These are phyloP conservation scores for Penicillium psychrofluorescens DNA, from an alignment of 495 filamentous ascomycete genomes.

Conservation along the genomic window DNA sequence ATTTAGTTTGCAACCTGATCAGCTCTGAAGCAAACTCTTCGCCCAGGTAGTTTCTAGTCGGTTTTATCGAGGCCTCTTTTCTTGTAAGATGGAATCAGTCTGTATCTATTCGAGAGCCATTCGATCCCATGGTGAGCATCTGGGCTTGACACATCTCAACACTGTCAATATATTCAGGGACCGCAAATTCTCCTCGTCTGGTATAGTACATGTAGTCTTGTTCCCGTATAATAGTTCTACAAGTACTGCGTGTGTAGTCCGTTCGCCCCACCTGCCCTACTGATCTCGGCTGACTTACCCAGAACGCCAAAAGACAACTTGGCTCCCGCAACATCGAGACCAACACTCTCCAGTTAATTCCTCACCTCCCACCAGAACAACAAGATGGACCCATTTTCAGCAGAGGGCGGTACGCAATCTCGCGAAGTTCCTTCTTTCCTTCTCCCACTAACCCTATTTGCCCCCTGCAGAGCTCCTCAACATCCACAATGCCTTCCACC, in stretches of 20 bases:
- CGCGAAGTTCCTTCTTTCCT: not conserved
- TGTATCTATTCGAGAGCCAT: too few relatives aligned
- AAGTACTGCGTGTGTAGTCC: not conserved
- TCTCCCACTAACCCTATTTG: conserved; percentile 3
- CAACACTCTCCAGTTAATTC: not conserved
- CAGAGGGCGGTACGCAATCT: conserved; percentile 63
- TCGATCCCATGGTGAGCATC: too few relatives aligned
- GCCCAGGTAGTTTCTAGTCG: too few relatives aligned
- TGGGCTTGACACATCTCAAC: too few relatives aligned
- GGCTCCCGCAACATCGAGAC: conserved; percentile 13
- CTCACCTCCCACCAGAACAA: conserved; percentile 14
- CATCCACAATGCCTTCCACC: conserved; percentile 92
- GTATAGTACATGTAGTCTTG: not conserved
- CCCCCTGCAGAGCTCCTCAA: conserved; percentile 73
- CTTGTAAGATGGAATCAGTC: too few relatives aligned
- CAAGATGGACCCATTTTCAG: conserved; percentile 86
- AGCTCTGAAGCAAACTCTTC: too few relatives aligned
- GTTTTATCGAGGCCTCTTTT: too few relatives aligned
- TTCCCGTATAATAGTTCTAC: not conserved
- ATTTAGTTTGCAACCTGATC: too few relatives aligned
- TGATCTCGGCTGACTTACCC: too few relatives aligned
- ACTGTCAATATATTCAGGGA: not conserved
- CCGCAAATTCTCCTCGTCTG: not conserved
- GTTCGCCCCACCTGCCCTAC: too few relatives aligned
- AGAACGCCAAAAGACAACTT: not conserved